Percentiles rank a stretch among this genome's conserved stretches.
phyloP scores from a whole-genome alignment of 2,329 filamentous ascomycete species.

The Sarocladium kiliense region DNA sequence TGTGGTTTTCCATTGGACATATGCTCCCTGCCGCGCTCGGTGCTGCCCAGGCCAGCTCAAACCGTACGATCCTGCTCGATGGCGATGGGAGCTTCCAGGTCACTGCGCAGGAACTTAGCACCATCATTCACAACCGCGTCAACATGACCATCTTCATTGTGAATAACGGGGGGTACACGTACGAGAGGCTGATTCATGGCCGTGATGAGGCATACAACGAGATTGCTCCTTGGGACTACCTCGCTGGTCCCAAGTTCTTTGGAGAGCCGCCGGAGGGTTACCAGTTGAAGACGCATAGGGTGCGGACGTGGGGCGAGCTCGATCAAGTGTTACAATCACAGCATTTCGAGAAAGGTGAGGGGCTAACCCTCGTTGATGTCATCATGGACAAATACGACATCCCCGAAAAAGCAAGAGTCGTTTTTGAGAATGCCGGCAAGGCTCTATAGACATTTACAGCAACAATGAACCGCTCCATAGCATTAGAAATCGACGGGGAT shows the following conservation, averaged over 20 bases:
- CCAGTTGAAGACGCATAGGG: neutral
- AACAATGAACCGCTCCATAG: neutral
- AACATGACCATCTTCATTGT: constrained; percentile 47
- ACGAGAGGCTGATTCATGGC: constrained; percentile 54
- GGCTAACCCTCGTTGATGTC: neutral
- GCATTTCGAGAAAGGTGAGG: neutral
- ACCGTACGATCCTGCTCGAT: constrained; percentile 49
- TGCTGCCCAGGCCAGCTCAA: constrained; percentile 41
- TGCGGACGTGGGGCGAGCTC: constrained; percentile 1
- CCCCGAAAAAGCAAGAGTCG: constrained; percentile 1
- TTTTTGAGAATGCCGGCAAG: constrained; percentile 8
- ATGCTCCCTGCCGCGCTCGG: constrained; percentile 54
- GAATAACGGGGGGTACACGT: constrained; percentile 56
- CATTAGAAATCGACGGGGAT: no score
- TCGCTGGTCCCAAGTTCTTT: constrained; percentile 42
- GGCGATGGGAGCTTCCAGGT: constrained; percentile 63
- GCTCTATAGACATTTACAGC: neutral
- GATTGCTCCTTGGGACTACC: constrained; percentile 45
- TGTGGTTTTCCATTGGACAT: constrained; percentile 57
- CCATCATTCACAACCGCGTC: constrained; percentile 51
- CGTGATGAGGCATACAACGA: constrained; percentile 50
- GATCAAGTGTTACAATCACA: neutral
- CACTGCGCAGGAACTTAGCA: constrained; percentile 61
- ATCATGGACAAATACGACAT: constrained; percentile 5
- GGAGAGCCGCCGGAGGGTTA: constrained; percentile 32